Conservation (phyloP, 1,284 basidiomycete genomes). For the Naganishia sp. region DNA sequence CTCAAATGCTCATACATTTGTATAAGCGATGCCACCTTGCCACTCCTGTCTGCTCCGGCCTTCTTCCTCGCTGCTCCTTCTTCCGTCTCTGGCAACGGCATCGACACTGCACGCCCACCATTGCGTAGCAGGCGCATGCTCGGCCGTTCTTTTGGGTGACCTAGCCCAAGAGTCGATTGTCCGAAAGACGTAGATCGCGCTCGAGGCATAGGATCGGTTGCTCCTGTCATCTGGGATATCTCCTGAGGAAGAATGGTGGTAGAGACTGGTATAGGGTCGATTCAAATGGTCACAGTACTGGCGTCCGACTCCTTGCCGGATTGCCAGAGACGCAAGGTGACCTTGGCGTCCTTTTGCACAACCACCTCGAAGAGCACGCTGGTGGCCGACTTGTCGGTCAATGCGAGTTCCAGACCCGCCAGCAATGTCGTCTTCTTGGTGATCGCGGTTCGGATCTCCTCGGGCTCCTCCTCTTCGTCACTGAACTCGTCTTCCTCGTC, state of each 20-base stretch:
- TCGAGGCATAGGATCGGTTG: conserved; percentile 14
- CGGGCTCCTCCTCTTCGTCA: conserved; percentile 60
- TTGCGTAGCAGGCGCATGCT: conserved; percentile 20
- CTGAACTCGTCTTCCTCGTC: conserved; percentile 44
- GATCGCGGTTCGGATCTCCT: conserved; percentile 66
- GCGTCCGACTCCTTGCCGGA: conserved; percentile 23
- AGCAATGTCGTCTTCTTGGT: conserved; percentile 64
- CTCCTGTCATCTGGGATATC: conserved; percentile 20
- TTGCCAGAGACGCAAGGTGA: conserved; percentile 25
- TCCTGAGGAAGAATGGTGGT: conserved; percentile 1
- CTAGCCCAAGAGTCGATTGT: conserved; percentile 20
- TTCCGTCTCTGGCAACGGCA: conserved; percentile 20
- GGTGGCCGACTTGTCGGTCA: conserved; percentile 60
- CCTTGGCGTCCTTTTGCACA: conserved; percentile 59
- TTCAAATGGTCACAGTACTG: conserved; percentile 22
- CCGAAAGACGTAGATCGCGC: conserved; percentile 24
- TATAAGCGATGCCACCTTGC: conserved; percentile 26
- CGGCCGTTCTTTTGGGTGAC: conserved; percentile 19
- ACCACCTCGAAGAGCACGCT: conserved; percentile 68
- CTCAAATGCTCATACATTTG: conserved; percentile 26
- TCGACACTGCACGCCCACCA: conserved; percentile 24
- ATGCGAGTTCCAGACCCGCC: conserved; percentile 58
- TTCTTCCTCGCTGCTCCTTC: conserved; percentile 3
- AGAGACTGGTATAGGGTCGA: conserved; percentile 2
- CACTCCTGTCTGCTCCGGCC: conserved; percentile 2